Base-by-base conservation (phyloP, 768 basidiomycete genomes). In the Lactifluus hygrophoroides region DNA sequence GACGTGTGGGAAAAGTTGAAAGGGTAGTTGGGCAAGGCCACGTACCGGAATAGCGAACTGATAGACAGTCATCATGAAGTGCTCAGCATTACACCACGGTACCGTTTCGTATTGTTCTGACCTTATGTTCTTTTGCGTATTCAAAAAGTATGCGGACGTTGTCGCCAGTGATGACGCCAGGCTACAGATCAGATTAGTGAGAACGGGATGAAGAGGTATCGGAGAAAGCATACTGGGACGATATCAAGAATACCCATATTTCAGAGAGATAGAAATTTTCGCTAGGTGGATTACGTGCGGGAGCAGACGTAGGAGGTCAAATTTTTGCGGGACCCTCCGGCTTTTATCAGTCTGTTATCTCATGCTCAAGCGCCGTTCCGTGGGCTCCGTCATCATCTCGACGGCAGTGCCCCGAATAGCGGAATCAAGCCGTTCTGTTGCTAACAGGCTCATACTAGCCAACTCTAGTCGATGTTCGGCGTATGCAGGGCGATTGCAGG, bases 161-260 rank as follows among this genome's bases (percentile, higher is more conserved):
- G 66, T 94, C 89, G 72, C 95, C 95, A 60, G 93, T 94, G 70
- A 99, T 75, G 61, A 99, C 95, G 64, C 95, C 95, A 71, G 92
- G 79, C 94, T 95, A 68, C 57, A 44, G 25, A 55, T 55, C 13
- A 11, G 21, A 46, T 52, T 3, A 55, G 35, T 14, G 53, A 45
- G 51, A 56, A 60, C 23, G 13, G 11, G 16, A 32, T 21, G 2
- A 16, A 50, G 5, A 44, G 7, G 43, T 19, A 19, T 3, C n/a
- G 43, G 32, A 25, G 17, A 38, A 32, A 30, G 30, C 87, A 64
- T 69, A 92, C 89, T 54, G 90, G 89, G 63, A 92, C 87, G 69
- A 90, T 79, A 68, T 90, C 88, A 70, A 90, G 85, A 67, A 90
- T 72, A 67, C 88, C 89, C 89, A 90, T 90, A 58, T 54, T 70